Evolutionary conservation across 2,329 filamentous ascomycete genomes (phyloP), one percentile per base, ranked within the genome.

Genomic region (Nothomitra cinnamomea): DNA sequence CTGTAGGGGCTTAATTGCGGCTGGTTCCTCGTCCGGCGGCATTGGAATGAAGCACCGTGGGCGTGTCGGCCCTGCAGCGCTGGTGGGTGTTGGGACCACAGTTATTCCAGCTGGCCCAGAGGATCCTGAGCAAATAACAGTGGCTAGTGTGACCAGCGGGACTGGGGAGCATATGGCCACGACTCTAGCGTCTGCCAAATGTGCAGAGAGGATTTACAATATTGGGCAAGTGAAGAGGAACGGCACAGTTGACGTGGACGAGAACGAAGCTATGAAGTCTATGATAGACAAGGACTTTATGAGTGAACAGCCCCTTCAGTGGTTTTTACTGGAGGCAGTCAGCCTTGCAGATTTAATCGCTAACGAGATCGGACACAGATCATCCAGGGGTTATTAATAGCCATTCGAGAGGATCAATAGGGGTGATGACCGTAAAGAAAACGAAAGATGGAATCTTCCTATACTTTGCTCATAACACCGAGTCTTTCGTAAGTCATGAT

Each of bases 121-220:
- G 28, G 89, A 95, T 62, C 71, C 77, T 5, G 79, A 86, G 1
- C 71, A 74, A 47, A 75, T 80, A 6, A 79, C 77, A 47, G 87
- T 95, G 25, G 90, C 87, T 28, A 81, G 83, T 24, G 87, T 95
- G 21, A 94, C 88, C 40, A 95, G 87, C 64, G 92, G 92, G 25
- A 98, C 92, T 2, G 92, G 92, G 49, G 92, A 98, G 68, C 92
- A 98, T 65, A 98, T 98, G 85, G 86, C 88, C 36, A 95, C 90
- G 0, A 94, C 89, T 0, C 83, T 94, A 76, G 90, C 92, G 10
- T 89, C 92, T 5, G 82, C 83, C 55, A 82, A 83, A 54, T 94
- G 88, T 64, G 88, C 89, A 0, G 85, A 90, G 58, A 79, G 92
- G 47, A 74, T 98, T 24, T 95, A 88, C 63, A 78, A 83, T 76